Evolutionary conservation across 164 flowering plant genomes (phyloP).

Genomic region (Akebia trifoliata): DNA sequence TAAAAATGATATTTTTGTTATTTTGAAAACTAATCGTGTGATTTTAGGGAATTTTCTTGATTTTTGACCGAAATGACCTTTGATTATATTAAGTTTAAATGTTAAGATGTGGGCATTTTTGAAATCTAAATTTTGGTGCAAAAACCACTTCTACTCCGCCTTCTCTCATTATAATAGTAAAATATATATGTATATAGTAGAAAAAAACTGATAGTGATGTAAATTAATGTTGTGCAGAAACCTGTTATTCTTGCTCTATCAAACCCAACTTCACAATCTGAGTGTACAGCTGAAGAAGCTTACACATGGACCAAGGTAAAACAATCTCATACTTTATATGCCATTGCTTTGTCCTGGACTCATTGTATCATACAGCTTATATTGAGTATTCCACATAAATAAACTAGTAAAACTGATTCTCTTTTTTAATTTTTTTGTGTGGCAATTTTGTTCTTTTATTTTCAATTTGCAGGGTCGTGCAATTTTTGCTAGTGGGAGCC

Average conservation of each 20-base stretch:
- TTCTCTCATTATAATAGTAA: no score
- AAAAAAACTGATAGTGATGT: background rate
- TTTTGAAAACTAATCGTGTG: no score
- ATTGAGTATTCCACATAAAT: no score
- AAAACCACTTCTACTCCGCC: no score
- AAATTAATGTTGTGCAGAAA: slow-evolving; percentile 42
- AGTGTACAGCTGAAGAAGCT: slow-evolving; percentile 93
- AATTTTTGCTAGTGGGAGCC: slow-evolving; percentile 93
- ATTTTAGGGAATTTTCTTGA: no score
- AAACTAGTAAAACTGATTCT: background rate
- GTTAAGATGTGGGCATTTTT: no score
- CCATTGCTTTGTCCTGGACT: background rate
- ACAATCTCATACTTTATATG: background rate
- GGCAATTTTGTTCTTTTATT: background rate
- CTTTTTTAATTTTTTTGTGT: no score
- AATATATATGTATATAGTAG: background rate
- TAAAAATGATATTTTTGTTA: no score
- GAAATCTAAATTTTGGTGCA: no score
- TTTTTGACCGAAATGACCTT: no score
- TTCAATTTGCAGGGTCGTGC: slow-evolving; percentile 62
- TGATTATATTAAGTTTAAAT: no score
- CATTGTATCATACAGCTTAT: no score
- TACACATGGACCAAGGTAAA: slow-evolving; percentile 80
- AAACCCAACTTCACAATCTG: slow-evolving; percentile 89
- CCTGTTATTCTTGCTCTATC: slow-evolving; percentile 88